Base-by-base conservation (phyloP, 768 basidiomycete species). In the Lactarius hatsudake region DNA sequence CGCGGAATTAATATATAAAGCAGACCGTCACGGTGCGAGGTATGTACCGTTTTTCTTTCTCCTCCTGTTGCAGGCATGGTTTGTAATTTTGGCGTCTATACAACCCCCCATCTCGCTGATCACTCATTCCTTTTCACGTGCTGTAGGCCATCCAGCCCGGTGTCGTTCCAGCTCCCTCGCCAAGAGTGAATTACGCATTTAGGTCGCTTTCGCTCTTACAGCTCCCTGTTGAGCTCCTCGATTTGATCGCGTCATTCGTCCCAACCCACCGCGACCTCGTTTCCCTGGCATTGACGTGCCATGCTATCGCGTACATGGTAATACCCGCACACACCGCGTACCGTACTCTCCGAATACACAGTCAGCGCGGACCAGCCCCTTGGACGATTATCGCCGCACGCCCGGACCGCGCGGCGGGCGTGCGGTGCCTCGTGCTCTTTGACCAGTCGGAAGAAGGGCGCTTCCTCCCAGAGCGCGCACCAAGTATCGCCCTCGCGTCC, bases 301-400 rank as follows among this genome's bases (percentile, higher is more conserved):
- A 43, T 15, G 34, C 23, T 7, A 17, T 68, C 26, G 43, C 59
- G 23, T 5, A 48, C 28, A 51, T 69, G 5, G 38, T 63, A 7
- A 66, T 69, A 58, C 61, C 65, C 2, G 51, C 36, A 18, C 68
- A 69, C 6, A 23, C 51, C 7, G 65, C 65, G 17, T 65, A 68
- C 53, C 68, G 68, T 40, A 34, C 43, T 28, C 42, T 69, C 20
- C 62, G 61, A 18, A 30, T 65, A 20, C 56, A 56, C 20, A 10
- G 64, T 1, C 40, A n/a, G 26, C 64, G 34, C 20, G 59, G 55
- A 2, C 36, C 62, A 3, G 13, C 38, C 8, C 59, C 64, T 2
- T 69, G 65, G 68, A 30, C 6, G 3, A 51, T 59, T 55, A 57
- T 69, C 34, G 51, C 61, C 8, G 28, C 48, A 3, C 61, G 65